phyloP scores from a whole-genome alignment of 2,329 filamentous ascomycete species.

The Calonectria henricotiae region DNA sequence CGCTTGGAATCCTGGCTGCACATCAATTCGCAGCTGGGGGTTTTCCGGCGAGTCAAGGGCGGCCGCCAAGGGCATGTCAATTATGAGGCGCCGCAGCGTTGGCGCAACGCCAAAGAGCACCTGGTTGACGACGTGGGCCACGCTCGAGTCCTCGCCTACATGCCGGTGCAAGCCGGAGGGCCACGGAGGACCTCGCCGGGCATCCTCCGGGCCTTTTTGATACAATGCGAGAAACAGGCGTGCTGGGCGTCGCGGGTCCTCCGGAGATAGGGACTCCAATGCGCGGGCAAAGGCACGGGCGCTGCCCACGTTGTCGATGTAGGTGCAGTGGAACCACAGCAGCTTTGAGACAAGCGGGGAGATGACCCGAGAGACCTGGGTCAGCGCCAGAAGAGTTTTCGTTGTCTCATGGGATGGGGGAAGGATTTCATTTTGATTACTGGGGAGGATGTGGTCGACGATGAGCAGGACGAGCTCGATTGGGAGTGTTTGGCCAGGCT shows the following conservation, averaged over 20 bases:
- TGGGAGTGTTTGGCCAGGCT: neutral
- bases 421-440: slow-evolving; percentile 31
- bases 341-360: slow-evolving; percentile 31
- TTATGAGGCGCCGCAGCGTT: slow-evolving; percentile 27
- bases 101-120: slow-evolving; percentile 22
- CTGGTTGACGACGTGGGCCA: slow-evolving; percentile 14
- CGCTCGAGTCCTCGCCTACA: neutral
- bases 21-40: slow-evolving; percentile 10
- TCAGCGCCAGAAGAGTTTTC: slow-evolving; percentile 32
- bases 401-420: slow-evolving; percentile 28
- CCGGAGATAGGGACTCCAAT: slow-evolving; percentile 17
- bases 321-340: slow-evolving; percentile 28
- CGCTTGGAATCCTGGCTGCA: slow-evolving; percentile 31
- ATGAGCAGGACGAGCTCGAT: slow-evolving; percentile 22
- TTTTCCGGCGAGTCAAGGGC: slow-evolving; percentile 13
- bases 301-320: slow-evolving; percentile 19
- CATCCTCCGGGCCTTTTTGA: neutral
- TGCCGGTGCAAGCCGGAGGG: neutral
- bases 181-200: slow-evolving; percentile 21
- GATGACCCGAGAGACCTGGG: slow-evolving; percentile 24
- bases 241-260: slow-evolving; percentile 29
- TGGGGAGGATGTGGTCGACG: slow-evolving; percentile 26
- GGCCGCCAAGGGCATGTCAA: slow-evolving; percentile 31
- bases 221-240: slow-evolving; percentile 30
- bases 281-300: slow-evolving; percentile 27